Percentiles rank a stretch among this genome's conserved stretches.
These are phyloP conservation scores for Talaromyces adpressus DNA, from an alignment of 495 filamentous ascomycete species.

Conservation along the genomic window DNA sequence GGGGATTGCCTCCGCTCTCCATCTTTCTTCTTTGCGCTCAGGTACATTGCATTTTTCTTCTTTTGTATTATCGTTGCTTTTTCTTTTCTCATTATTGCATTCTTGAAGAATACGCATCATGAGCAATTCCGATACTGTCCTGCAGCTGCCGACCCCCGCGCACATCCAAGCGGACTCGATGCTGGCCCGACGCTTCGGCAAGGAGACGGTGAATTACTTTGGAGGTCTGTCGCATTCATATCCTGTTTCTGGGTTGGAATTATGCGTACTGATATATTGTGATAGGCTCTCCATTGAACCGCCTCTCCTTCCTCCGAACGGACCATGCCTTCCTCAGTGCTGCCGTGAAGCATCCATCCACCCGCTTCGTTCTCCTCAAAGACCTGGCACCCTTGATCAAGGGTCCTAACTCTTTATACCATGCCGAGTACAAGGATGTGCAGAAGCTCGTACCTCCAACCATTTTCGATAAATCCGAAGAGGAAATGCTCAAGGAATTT, in stretches of 20 bases:
- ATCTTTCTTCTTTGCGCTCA: not conserved
- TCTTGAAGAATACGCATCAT: not conserved
- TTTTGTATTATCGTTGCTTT: not conserved
- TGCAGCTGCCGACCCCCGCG: conserved; percentile 47
- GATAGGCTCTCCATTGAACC: conserved; percentile 63
- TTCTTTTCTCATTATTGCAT: not conserved
- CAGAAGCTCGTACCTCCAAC: conserved; percentile 61
- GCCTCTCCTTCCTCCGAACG: conserved; percentile 77
- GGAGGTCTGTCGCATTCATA: conserved; percentile 46
- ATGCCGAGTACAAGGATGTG: conserved; percentile 56
- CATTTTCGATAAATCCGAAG: conserved; percentile 65
- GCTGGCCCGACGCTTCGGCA: conserved; percentile 81
- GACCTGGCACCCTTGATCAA: conserved; percentile 69
- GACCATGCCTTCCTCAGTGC: conserved; percentile 72
- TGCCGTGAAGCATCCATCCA: conserved; percentile 64
- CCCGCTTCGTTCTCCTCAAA: conserved; percentile 71
- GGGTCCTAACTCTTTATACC: conserved; percentile 49
- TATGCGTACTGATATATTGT: no score
- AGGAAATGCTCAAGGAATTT: conserved; percentile 62
- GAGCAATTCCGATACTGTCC: conserved; percentile 6
- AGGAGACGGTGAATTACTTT: conserved; percentile 93
- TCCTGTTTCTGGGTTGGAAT: not conserved
- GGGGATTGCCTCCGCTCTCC: not conserved
- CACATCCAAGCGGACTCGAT: conserved; percentile 69
- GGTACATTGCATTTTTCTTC: not conserved